These are phyloP conservation scores for Penicillium coprophilum DNA, from an alignment of 495 filamentous ascomycete genomes.

Conservation along the genomic window DNA sequence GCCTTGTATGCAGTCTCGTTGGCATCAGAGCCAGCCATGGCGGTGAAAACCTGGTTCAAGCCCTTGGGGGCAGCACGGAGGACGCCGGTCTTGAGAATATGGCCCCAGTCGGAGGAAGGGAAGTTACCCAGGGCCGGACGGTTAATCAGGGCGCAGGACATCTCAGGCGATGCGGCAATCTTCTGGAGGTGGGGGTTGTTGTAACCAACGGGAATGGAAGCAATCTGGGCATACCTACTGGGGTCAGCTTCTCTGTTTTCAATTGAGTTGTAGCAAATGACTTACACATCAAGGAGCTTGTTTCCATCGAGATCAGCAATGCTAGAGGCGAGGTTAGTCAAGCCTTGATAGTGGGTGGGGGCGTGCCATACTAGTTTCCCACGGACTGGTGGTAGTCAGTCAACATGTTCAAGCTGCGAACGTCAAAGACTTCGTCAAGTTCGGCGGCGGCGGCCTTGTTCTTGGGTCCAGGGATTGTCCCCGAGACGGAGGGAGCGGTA, in stretches of 20 bases:
- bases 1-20: slow-evolving; percentile 99
- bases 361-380: slow-evolving; percentile 56
- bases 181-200: slow-evolving; percentile 81
- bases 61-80: slow-evolving; percentile 88
- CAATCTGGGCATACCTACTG: slow-evolving; percentile 84
- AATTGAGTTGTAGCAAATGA: slow-evolving; percentile 17
- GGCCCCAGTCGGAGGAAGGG: slow-evolving; percentile 84
- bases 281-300: slow-evolving; percentile 71
- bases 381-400: slow-evolving; percentile 71
- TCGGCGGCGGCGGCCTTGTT: slow-evolving; percentile 67
- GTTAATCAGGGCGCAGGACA: slow-evolving; percentile 85
- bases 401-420: slow-evolving; percentile 89
- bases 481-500: slow-evolving; percentile 67
- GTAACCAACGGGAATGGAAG: slow-evolving; percentile 96
- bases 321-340: slow-evolving; percentile 43
- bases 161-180: slow-evolving; percentile 71
- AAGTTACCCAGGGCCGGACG: slow-evolving; percentile 96
- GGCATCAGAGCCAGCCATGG: slow-evolving; percentile 91
- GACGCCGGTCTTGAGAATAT: slow-evolving; percentile 82
- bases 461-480: slow-evolving; percentile 80
- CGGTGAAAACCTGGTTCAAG: slow-evolving; percentile 94
- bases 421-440: slow-evolving; percentile 87
- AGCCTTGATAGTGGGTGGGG: slow-evolving; percentile 14
- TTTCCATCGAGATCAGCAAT: slow-evolving; percentile 83
- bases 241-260: slow-evolving; percentile 17